phyloP scores from a whole-genome alignment of 2,329 filamentous ascomycete genomes.

The Myriosclerotinia duriaeana region DNA sequence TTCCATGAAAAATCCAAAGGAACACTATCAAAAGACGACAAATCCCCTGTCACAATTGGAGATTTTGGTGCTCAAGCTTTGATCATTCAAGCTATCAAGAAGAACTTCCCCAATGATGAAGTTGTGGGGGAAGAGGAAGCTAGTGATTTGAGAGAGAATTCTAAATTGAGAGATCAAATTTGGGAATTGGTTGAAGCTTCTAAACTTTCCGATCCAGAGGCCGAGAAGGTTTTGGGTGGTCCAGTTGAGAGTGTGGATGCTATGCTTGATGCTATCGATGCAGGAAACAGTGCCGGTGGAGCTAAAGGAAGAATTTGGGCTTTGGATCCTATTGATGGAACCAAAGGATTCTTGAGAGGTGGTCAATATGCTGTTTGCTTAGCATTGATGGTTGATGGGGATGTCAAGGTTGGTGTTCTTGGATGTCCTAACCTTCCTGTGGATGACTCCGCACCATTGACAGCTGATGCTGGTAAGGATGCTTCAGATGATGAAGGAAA shows the following conservation, averaged over 20 bases:
- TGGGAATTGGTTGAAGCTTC: constrained; percentile 79
- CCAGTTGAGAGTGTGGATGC: constrained; percentile 63
- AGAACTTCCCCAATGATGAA: constrained; percentile 86
- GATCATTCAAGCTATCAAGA: constrained; percentile 85
- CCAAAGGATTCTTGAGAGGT: constrained; percentile 92
- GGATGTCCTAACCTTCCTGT: constrained; percentile 94
- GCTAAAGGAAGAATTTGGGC: constrained; percentile 83
- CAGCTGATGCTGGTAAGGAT: constrained; percentile 70
- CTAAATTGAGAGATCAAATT: constrained; percentile 68
- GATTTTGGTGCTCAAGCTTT: constrained; percentile 97
- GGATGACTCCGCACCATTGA: constrained; percentile 71
- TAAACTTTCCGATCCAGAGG: constrained; percentile 63
- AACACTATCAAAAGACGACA: constrained; percentile 90
- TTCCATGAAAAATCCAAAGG: constrained; percentile 91
- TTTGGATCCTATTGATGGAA: constrained; percentile 95
- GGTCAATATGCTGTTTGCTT: constrained; percentile 97
- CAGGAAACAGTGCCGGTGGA: constrained; percentile 69
- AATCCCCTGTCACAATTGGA: constrained; percentile 94
- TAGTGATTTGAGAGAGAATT: constrained; percentile 70
- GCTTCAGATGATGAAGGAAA: constrained; percentile 72
- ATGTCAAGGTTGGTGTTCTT: constrained; percentile 90
- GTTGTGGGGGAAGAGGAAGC: constrained; percentile 97
- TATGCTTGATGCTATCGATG: constrained; percentile 67
- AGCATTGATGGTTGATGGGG: constrained; percentile 85
- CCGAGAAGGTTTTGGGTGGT: constrained; percentile 69